Base-by-base conservation (phyloP, 2,329 filamentous ascomycete species). In the Microdochium trichocladiopsis region DNA sequence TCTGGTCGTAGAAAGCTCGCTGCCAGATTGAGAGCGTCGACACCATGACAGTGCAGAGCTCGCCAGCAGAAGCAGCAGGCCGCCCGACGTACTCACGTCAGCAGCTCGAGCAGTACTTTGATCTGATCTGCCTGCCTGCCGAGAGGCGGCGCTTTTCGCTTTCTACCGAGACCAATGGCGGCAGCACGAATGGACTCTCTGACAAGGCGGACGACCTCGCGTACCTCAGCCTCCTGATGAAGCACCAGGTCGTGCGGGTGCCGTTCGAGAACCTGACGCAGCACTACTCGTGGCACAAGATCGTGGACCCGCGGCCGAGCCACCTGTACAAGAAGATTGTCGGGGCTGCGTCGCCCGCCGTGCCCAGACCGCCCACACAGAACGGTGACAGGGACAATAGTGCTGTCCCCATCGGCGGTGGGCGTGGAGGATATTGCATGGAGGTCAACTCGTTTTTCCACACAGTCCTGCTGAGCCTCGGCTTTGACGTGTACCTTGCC, bases 261-360 rank as follows among this genome's bases (percentile, higher is more conserved):
- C 72, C 72, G 1, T 76, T 75, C 50, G 74, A 77, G 50, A 76
- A 76, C 50, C 65, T 77, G 1, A 67, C 68, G 11, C 61, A 74
- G 14, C 72, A 76, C 55, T 74, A 76, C 57, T 69, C 67, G 2
- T 58, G 60, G 50, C 64, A 65, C 47, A 59, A 65, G 21, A 51
- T 58, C 2, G 60, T 69, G 33, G 53, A 64, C 28, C 69, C 76
- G 33, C 57, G 65, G 4, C 67, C 71, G 1, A 61, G 66, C 16
- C 57, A 61, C 47, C 25, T 72, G 2, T 74, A 70, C 53, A 52
- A 62, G 16, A 76, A 74, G 53, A 63, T 74, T 49, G 62, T 75
- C 22, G 52, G 23, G 25, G 21, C 43, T 16, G 10, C 21, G n/a
- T 31, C 28, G 8, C 8, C 28, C 28, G 14, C 28, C 28, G 14